These are phyloP conservation scores for barrel medic (Medicago truncatula) DNA, from an alignment of 306 rosid species.

Conservation along the genomic window MtrunA17r5.0-ANR NC_053046.1:18511001-18511500, in stretches of 20 bases:
- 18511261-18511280: not conserved
- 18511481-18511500: conserved; percentile 41
- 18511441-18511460: conserved; percentile 52
- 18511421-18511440: not conserved
- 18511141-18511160: no score
- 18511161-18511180: no score
- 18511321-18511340: conserved; percentile 56
- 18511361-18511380: conserved; percentile 50
- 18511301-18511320: conserved; percentile 60
- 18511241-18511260: no score
- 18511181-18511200: no score
- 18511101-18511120: not conserved
- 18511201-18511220: no score
- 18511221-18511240: no score
- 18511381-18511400: not conserved
- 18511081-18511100: no score
- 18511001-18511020: no score
- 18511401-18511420: not conserved
- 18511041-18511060: no score
- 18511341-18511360: conserved; percentile 70
- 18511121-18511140: no score
- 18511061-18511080: no score
- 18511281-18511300: conserved; percentile 54
- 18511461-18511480: conserved; percentile 62
- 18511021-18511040: no score